Percentiles rank a stretch among this genome's conserved stretches.
Conservation (phyloP, 345 rosid genomes). For the Citrus sp. region DNA sequence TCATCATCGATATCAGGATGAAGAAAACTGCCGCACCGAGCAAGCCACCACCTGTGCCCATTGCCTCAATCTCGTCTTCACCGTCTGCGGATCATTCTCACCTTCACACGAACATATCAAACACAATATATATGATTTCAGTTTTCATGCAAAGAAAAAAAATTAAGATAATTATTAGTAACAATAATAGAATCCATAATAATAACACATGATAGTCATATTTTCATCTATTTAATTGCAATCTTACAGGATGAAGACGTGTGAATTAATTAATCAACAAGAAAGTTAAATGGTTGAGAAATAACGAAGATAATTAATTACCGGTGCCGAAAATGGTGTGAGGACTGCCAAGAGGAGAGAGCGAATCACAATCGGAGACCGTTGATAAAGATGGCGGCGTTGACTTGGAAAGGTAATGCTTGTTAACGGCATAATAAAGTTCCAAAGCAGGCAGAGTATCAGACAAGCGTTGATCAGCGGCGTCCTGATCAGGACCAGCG, state of each 20-base stretch:
- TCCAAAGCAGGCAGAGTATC: conserved; percentile 82
- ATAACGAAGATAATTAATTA: conserved; percentile 1
- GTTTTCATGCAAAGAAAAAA: neutral
- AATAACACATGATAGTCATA: no score
- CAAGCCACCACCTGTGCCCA: conserved; percentile 99
- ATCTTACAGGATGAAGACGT: no score
- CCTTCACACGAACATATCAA: conserved; percentile 33
- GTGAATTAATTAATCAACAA: neutral
- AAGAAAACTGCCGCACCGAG: conserved; percentile 66
- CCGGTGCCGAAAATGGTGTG: conserved; percentile 48
- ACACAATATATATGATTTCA: neutral
- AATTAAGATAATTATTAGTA: neutral
- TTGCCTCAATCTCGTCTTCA: conserved; percentile 83
- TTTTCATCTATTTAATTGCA: no score
- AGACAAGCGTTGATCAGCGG: conserved; percentile 59
- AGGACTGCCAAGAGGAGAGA: conserved; percentile 59
- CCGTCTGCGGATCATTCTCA: conserved; percentile 63
- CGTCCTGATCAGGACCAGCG: conserved; percentile 26
- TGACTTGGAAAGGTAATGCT: conserved; percentile 47
- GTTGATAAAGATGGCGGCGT: conserved; percentile 33
- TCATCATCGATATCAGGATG: conserved; percentile 7
- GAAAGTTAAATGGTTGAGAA: neutral
- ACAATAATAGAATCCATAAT: no score
- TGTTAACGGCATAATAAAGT: conserved; percentile 82
- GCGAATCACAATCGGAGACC: conserved; percentile 48